These are phyloP conservation scores for Omphalotus guepiniiformis DNA, from an alignment of 768 basidiomycete species.

Conservation along the genomic window DNA sequence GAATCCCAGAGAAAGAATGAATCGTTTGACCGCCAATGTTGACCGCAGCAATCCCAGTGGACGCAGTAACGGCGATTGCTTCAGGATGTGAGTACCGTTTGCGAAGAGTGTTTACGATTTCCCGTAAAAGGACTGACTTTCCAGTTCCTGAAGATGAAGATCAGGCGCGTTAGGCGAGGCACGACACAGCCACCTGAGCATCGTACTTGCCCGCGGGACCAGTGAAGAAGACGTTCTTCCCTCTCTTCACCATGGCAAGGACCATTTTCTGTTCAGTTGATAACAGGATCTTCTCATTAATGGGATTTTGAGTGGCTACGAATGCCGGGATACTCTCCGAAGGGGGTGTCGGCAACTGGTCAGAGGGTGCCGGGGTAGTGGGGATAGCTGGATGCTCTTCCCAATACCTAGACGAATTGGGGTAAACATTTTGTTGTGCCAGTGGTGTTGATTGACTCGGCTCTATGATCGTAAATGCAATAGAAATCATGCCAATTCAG, in stretches of 20 bases:
- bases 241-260: slow-evolving; percentile 43
- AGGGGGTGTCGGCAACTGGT: neutral
- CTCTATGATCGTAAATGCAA: no score
- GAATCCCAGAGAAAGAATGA: slow-evolving; percentile 64
- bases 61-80: slow-evolving; percentile 57
- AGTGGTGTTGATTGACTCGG: no score
- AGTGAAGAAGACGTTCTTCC: slow-evolving; percentile 68
- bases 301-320: neutral
- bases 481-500: no score
- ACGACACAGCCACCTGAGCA: neutral
- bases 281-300: slow-evolving; percentile 13
- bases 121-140: slow-evolving; percentile 66
- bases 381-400: slow-evolving; percentile 1
- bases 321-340: neutral
- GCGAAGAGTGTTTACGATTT: slow-evolving; percentile 45
- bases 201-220: slow-evolving; percentile 59
- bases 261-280: slow-evolving; percentile 39
- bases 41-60: slow-evolving; percentile 61
- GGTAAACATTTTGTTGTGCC: no score
- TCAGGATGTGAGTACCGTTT: slow-evolving; percentile 18
- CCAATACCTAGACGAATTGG: slow-evolving; percentile 3
- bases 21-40: slow-evolving; percentile 70
- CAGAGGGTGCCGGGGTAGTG: neutral
- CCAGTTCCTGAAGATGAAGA: slow-evolving; percentile 51
- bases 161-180: neutral